Base-by-base conservation (phyloP, 1,284 basidiomycete species). In the Laetiporus sulphureus region DNA sequence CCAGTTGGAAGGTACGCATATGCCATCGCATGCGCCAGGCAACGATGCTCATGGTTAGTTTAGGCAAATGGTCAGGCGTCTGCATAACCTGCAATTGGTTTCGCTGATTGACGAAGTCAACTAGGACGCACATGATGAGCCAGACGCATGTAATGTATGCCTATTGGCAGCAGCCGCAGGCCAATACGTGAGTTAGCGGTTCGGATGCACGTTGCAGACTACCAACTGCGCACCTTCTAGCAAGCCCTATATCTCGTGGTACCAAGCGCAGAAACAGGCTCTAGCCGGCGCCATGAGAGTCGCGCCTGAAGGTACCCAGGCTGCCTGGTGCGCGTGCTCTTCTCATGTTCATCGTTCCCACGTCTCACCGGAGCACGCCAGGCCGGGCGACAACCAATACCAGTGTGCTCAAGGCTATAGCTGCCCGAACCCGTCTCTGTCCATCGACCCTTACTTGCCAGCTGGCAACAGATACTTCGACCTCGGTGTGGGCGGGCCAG, bases 141-240 rank as follows among this genome's bases (percentile, higher is more conserved):
- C 80, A 83, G 52, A 79, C 76, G 5, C 75, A 79, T 58, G 55
- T 78, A 41, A 72, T 72, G 51, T 82, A 81, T 50, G 73, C 69
- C 48, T 83, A 84, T 58, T 84, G 81, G 79, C 82, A 84, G 50
- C 73, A 80, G 54, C 79, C 79, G 0, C 75, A 76, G 68, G 67
- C 71, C 3, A 75, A 82, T 58, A 71, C 71, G 76, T 77, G 48
- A 25, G n/a, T n/a, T n/a, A n/a, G n/a, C n/a, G n/a, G n/a, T n/a
- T n/a, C n/a, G 68, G 25, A 15, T 19, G 32, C 15, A 11, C 29
- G 19, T 2, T 18, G 24, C 6, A 7, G 34, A 13, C 16, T 22
- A 16, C 38, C 39, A 4, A 12, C 34, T 20, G 12, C 19, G 16
- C 15, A 19, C 31, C 20, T 37, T 8, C 44, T 46, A 79, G 75